Conservation (phyloP, 2,329 filamentous ascomycete genomes). For the Biscogniauxia marginata region DNA sequence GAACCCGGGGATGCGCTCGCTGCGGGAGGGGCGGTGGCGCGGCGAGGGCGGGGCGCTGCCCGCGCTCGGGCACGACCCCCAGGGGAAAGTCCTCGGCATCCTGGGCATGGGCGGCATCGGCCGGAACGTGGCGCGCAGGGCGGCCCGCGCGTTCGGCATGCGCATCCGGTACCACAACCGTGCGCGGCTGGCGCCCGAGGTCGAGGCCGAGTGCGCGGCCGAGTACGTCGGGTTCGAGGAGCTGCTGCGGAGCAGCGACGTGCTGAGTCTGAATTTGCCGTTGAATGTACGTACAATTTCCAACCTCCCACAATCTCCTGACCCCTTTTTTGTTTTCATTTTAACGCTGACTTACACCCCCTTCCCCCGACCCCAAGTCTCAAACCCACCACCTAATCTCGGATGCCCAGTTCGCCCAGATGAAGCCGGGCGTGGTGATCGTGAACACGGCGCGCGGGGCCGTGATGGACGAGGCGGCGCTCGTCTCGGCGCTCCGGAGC, state of each 20-base stretch:
- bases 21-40: constrained; percentile 68
- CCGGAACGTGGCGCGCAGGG: constrained; percentile 65
- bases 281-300: constrained; percentile 63
- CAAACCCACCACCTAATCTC: constrained; percentile 76
- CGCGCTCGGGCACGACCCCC: constrained; percentile 68
- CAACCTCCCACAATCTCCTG: no score
- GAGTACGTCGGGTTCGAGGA: constrained; percentile 73
- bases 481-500: constrained; percentile 68
- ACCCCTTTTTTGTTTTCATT: background rate
- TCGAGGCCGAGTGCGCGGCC: constrained; percentile 52
- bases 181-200: constrained; percentile 53
- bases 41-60: constrained; percentile 48
- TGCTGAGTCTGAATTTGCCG: constrained; percentile 77
- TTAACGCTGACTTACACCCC: background rate
- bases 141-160: constrained; percentile 76
- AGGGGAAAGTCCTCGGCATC: constrained; percentile 77
- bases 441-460: constrained; percentile 83
- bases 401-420: constrained; percentile 65
- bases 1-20: constrained; percentile 60
- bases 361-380: constrained; percentile 33
- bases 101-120: constrained; percentile 87
- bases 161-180: constrained; percentile 74
- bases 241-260: constrained; percentile 67
- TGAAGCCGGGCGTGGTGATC: constrained; percentile 76
- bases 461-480: constrained; percentile 76